Conservation (phyloP, 2,329 filamentous ascomycete genomes). For the Fusarium musae region DNA sequence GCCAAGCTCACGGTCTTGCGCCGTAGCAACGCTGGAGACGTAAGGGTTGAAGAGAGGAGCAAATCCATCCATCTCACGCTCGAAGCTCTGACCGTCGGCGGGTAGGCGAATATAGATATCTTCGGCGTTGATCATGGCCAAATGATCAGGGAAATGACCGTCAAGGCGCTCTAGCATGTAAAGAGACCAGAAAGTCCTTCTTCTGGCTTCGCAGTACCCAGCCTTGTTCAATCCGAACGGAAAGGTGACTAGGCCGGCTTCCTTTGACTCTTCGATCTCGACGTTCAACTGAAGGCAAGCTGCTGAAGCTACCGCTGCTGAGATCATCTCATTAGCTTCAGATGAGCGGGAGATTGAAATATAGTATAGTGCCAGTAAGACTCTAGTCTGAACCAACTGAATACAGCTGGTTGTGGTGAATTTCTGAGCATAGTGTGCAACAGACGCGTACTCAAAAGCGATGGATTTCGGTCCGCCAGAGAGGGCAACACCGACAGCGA, state of each 20-base stretch:
- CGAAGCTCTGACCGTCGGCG: conserved; percentile 69
- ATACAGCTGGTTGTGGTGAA: conserved; percentile 52
- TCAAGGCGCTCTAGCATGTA: conserved; percentile 77
- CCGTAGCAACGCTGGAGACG: conserved; percentile 35
- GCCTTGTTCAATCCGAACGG: conserved; percentile 68
- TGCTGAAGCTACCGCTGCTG: conserved; percentile 69
- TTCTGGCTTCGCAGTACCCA: conserved; percentile 72
- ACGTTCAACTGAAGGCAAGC: conserved; percentile 71
- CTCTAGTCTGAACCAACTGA: conserved; percentile 73
- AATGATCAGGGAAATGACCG: conserved; percentile 64
- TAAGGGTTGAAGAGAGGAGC: conserved; percentile 70
- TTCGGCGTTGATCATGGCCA: conserved; percentile 68
- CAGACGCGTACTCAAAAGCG: conserved; percentile 56
- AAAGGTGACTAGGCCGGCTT: conserved; percentile 52
- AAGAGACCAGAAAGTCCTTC: conserved; percentile 78
- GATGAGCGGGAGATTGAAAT: conserved; percentile 68
- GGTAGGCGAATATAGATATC: conserved; percentile 76
- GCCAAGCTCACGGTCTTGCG: conserved; percentile 51
- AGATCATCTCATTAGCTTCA: conserved; percentile 72
- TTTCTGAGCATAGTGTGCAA: conserved; percentile 66
- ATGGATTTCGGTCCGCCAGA: conserved; percentile 53
- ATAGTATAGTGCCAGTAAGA: conserved; percentile 75
- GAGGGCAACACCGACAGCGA: conserved; percentile 53
- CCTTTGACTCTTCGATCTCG: conserved; percentile 63
- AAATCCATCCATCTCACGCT: conserved; percentile 66